These are phyloP conservation scores for Trichoderma breve DNA, from an alignment of 2,329 filamentous ascomycete species.

Conservation along the genomic window DNA sequence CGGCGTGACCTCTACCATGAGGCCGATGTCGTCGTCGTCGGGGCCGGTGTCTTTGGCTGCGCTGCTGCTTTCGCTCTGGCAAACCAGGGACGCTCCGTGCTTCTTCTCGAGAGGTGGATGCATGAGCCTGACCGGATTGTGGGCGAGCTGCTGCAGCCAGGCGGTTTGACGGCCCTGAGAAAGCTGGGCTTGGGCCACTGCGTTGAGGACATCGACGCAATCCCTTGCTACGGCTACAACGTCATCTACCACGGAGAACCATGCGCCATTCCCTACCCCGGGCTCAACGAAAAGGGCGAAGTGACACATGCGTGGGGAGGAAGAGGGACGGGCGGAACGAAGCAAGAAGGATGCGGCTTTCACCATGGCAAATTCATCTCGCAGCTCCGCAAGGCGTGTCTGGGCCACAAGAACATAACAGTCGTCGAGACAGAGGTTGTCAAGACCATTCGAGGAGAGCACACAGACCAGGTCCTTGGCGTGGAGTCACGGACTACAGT, in stretches of 20 bases:
- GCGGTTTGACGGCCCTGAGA: slow-evolving; percentile 77
- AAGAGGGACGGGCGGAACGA: slow-evolving; percentile 37
- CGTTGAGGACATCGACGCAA: slow-evolving; percentile 83
- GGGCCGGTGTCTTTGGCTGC: slow-evolving; percentile 86
- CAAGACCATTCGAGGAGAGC: slow-evolving; percentile 67
- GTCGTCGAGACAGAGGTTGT: slow-evolving; percentile 87
- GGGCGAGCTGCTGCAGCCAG: slow-evolving; percentile 90
- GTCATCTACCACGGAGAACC: slow-evolving; percentile 76
- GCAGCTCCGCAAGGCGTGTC: slow-evolving; percentile 73
- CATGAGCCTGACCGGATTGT: slow-evolving; percentile 95
- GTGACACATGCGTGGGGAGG: slow-evolving; percentile 39
- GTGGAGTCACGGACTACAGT: slow-evolving; percentile 69
- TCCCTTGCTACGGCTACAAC: slow-evolving; percentile 81
- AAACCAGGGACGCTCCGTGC: slow-evolving; percentile 84
- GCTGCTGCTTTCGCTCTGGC: slow-evolving; percentile 81
- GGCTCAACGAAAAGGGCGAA: slow-evolving; percentile 49
- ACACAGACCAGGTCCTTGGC: slow-evolving; percentile 72
- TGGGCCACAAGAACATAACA: slow-evolving; percentile 76
- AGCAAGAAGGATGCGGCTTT: slow-evolving; percentile 72
- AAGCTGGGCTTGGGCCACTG: slow-evolving; percentile 79
- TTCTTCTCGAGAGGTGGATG: slow-evolving; percentile 84
- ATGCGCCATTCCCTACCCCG: slow-evolving; percentile 77
- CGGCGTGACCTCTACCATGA: slow-evolving; percentile 56
- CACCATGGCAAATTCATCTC: slow-evolving; percentile 94
- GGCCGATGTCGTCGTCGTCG: slow-evolving; percentile 85